Evolutionary conservation across 2,329 filamentous ascomycete species (phyloP), one percentile per base, ranked within the genome.

Genomic region (Colletotrichum godetiae): DNA sequence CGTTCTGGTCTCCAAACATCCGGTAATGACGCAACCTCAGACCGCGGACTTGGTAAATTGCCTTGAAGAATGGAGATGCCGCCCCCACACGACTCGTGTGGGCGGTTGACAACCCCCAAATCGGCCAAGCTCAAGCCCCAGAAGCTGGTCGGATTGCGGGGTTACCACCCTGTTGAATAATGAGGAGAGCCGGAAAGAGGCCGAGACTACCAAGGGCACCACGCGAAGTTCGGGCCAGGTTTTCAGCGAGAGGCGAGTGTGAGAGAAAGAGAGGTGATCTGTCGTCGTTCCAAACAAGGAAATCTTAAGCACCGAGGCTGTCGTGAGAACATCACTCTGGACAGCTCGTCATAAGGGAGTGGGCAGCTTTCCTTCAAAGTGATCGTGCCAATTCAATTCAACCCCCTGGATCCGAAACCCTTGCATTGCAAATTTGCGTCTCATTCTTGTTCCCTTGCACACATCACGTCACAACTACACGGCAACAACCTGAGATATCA

Each of bases 121-220:
- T 7, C 3, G 65, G 53, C 59, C 46, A 56, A 55, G 49, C 49
- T 29, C 46, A 19, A n/a, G 42, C 22, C 13, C 49, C 58, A 46
- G 46, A 29, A 59, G 42, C 13, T 29, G 37, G 29, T 29, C 65
- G 24, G 27, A 22, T 37, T 69, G 69, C 69, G 65, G 69, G 69
- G 69, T 72, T 59, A 13, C 37, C 46, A 42, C 52, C 24, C 64
- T 62, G 64, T 22, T 24, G 52, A 68, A 63, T 58, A 62, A 42
- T 62, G 19, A 72, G 58, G 46, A 70, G 58, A 52, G 46, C 58
- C 69, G 69, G 64, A 72, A 68, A 62, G 64, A 35, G 29, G 52
- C 69, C 64, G 69, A 68, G 63, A 24, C 49, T 13, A 62, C 35
- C 24, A 29, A 13, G 15, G 10, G 22, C 6, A 24, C 22, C 27